Evolutionary conservation across 2,329 filamentous ascomycete species (phyloP).

Genomic region (Neonectria hederae): DNA sequence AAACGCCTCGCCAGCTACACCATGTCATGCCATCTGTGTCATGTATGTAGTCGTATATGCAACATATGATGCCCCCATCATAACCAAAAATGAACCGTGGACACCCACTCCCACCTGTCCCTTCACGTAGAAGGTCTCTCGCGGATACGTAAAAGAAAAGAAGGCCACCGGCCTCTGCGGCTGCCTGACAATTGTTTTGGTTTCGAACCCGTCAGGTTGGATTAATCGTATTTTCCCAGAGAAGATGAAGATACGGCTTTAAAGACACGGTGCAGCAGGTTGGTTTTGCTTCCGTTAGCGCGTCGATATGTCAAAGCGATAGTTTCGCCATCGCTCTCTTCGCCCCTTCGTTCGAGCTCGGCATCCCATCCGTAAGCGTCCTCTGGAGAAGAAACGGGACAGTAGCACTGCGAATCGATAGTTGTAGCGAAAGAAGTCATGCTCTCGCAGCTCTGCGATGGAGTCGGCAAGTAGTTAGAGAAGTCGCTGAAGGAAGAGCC

Average conservation of each 20-base stretch:
- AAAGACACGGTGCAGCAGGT: constrained; percentile 39
- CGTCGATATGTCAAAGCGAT: constrained; percentile 36
- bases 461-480: constrained; percentile 52
- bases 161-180: not conserved
- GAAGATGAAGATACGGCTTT: constrained; percentile 36
- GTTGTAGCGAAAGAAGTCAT: constrained; percentile 22
- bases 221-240: constrained; percentile 27
- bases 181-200: too few species aligned
- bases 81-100: constrained; percentile 2
- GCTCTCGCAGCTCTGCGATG: constrained; percentile 34
- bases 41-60: constrained; percentile 30
- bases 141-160: not conserved
- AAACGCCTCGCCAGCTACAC: constrained; percentile 38
- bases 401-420: constrained; percentile 26
- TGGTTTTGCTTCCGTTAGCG: constrained; percentile 39
- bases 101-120: not conserved
- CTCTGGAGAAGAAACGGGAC: constrained; percentile 27
- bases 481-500: constrained; percentile 44
- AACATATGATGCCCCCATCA: constrained; percentile 20
- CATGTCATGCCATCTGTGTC: constrained; percentile 28
- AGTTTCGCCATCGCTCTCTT: constrained; percentile 26
- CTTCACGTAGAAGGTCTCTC: not conserved
- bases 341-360: constrained; percentile 45
- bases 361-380: constrained; percentile 67
- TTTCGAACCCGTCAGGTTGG: constrained; percentile 1